Evolutionary conservation across 2,329 filamentous ascomycete genomes (phyloP).

Genomic region (Colletotrichum neosansevieriae): DNA sequence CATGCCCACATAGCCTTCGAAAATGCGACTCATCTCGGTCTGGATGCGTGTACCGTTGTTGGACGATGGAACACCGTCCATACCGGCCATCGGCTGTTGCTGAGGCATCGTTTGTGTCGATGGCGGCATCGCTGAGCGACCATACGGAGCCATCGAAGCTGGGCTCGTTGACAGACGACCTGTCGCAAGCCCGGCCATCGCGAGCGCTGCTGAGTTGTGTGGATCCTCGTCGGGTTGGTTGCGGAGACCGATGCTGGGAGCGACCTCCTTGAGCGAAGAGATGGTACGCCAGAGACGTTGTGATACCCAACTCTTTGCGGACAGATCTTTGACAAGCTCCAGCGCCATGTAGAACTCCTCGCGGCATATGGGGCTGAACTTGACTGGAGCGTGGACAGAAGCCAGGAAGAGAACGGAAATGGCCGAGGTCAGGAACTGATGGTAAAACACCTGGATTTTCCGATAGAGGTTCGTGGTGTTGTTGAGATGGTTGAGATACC

Average conservation of each 20-base stretch:
- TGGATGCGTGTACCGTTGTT: slow-evolving; percentile 64
- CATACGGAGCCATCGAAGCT: slow-evolving; percentile 44
- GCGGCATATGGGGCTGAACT: slow-evolving; percentile 76
- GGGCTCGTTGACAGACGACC: slow-evolving; percentile 47
- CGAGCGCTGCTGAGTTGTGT: slow-evolving; percentile 64
- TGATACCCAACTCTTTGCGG: slow-evolving; percentile 77
- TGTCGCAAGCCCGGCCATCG: slow-evolving; percentile 66
- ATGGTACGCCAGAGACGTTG: slow-evolving; percentile 81
- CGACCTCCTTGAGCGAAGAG: slow-evolving; percentile 77
- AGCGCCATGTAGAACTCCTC: slow-evolving; percentile 85
- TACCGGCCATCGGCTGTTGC: slow-evolving; percentile 28
- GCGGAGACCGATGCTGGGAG: slow-evolving; percentile 74
- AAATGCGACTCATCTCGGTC: slow-evolving; percentile 64
- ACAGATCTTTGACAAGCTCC: slow-evolving; percentile 79
- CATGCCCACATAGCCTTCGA: slow-evolving; percentile 54
- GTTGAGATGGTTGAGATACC: slow-evolving; percentile 77
- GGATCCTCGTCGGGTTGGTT: slow-evolving; percentile 60
- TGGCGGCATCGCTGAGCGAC: slow-evolving; percentile 45
- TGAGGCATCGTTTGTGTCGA: slow-evolving; percentile 40
- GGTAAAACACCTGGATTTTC: slow-evolving; percentile 80
- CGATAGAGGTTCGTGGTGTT: slow-evolving; percentile 79
- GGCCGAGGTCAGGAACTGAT: slow-evolving; percentile 82
- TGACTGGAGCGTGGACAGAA: slow-evolving; percentile 78
- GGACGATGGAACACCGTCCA: slow-evolving; percentile 29
- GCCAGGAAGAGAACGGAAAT: slow-evolving; percentile 83